Base-by-base conservation (phyloP, 2,329 filamentous ascomycete genomes). In the Podosphaera aphanis region DNA sequence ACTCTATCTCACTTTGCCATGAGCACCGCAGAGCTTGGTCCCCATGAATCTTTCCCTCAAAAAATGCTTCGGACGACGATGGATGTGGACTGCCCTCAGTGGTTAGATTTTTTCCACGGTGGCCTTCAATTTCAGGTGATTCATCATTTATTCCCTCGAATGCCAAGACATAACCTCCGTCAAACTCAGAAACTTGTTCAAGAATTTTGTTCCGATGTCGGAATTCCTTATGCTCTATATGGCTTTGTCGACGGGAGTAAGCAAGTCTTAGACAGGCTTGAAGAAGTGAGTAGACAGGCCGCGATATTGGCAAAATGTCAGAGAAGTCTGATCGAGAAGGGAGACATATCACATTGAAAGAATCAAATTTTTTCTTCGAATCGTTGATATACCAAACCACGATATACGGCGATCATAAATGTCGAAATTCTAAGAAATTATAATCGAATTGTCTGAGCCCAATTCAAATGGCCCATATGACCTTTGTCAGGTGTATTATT, bases 1-100 rank as follows among this genome's bases (percentile, higher is more conserved):
- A 92, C 84, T 0, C 71, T 93, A 16, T 90, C 82, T 2, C 85
- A 93, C 62, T 93, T 92, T 61, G 83, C 83, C 52, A 93, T 93
- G 85, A 88, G 82, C 54, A 93, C 85, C 0, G 72, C 82, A 10
- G 83, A 93, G 55, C 68, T 93, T 11, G 86, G 86, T 0, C 75
- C 80, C 1, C 68, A 77, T 44, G 85, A 93, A 60, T 90, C 82
- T 0, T 93, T 93, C 60, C 76, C 85, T 0, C 84, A 93, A 62
- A 82, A 79, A 60, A 90, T 92, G 79, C 68, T 93, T 40, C 77
- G 86, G 53, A 93, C 85, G 1, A 93, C 85, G 11, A 93, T 93
- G 84, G 84, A 93, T 51, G 77, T 93, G 19, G 83, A 90, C 58
- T 93, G 84, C 57, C 83, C 84, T 0, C 67, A 71, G 11, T 93